phyloP scores from a whole-genome alignment of 1,139 yeast species.

The Candida sanyaensis region DNA sequence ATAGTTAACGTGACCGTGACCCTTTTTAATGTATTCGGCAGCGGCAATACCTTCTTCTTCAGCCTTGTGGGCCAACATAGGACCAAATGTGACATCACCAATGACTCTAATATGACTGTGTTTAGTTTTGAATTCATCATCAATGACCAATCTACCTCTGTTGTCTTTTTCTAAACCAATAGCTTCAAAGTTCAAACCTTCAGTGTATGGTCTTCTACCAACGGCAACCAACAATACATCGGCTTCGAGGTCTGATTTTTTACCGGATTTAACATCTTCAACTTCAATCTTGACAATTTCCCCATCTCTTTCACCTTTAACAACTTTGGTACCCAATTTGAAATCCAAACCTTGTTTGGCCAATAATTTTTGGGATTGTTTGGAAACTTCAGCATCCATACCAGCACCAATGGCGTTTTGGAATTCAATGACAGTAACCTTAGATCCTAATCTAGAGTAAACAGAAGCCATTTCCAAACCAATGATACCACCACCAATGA shows the following conservation, averaged over 20 bases:
- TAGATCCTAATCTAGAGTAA: constrained; percentile 92
- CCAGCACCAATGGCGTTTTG: constrained; percentile 88
- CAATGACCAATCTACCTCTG: constrained; percentile 91
- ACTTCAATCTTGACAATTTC: constrained; percentile 84
- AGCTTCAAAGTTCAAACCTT: constrained; percentile 85
- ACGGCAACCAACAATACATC: constrained; percentile 95
- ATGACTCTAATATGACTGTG: constrained; percentile 92
- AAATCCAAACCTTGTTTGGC: constrained; percentile 94
- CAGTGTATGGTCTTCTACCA: constrained; percentile 97
- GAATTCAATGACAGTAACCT: constrained; percentile 94
- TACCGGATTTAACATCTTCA: constrained; percentile 87
- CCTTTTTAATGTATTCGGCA: constrained; percentile 88
- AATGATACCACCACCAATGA: constrained; percentile 99
- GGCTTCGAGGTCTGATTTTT: constrained; percentile 77
- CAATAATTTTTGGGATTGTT: constrained; percentile 83
- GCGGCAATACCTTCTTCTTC: constrained; percentile 99
- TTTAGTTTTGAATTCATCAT: constrained; percentile 90
- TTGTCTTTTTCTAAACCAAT: constrained; percentile 89
- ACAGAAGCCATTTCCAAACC: constrained; percentile 99
- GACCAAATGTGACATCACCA: constrained; percentile 98
- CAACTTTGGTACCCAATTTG: constrained; percentile 90
- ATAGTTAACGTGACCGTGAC: constrained; percentile 98
- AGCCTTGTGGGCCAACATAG: constrained; percentile 99
- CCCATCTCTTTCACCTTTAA: constrained; percentile 84
- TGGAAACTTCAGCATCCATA: constrained; percentile 96